phyloP scores from a whole-genome alignment of 805 yeast genomes.

The Nakazawaea wyomingensis region DNA sequence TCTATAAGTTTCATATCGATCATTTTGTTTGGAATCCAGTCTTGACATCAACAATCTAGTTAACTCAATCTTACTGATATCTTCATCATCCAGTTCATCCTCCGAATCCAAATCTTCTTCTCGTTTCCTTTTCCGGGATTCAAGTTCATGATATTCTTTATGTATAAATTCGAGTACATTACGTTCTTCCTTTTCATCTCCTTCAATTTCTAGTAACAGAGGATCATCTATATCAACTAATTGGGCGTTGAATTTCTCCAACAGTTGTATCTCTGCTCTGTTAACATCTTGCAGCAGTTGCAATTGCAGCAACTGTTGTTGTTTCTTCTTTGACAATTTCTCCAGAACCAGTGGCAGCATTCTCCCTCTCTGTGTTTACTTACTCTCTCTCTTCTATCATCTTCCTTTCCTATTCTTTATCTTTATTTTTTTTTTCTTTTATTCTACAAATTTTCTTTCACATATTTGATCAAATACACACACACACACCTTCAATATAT shows the following conservation, averaged over 20 bases:
- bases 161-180: slow-evolving; percentile 7
- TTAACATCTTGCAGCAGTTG: neutral
- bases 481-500: too few relatives aligned
- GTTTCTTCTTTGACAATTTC: neutral
- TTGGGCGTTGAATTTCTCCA: slow-evolving; percentile 4
- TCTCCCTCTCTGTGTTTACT: neutral
- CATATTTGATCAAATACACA: too few relatives aligned
- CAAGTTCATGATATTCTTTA: slow-evolving; percentile 8
- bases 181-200: slow-evolving; percentile 8
- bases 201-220: slow-evolving; percentile 4
- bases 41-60: slow-evolving; percentile 61
- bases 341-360: neutral
- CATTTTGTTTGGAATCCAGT: slow-evolving; percentile 78
- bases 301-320: neutral
- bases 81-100: slow-evolving; percentile 24
- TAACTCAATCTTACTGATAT: slow-evolving; percentile 48
- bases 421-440: too few relatives aligned
- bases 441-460: too few relatives aligned
- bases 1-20: slow-evolving; percentile 80
- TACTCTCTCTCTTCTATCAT: too few relatives aligned
- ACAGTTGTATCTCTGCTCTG: slow-evolving; percentile 1
- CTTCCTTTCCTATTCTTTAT: too few relatives aligned
- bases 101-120: slow-evolving; percentile 13
- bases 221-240: slow-evolving; percentile 10
- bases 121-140: neutral